Conservation (phyloP, 2,329 filamentous ascomycete genomes). For the Aphanoascus verrucosus region DNA sequence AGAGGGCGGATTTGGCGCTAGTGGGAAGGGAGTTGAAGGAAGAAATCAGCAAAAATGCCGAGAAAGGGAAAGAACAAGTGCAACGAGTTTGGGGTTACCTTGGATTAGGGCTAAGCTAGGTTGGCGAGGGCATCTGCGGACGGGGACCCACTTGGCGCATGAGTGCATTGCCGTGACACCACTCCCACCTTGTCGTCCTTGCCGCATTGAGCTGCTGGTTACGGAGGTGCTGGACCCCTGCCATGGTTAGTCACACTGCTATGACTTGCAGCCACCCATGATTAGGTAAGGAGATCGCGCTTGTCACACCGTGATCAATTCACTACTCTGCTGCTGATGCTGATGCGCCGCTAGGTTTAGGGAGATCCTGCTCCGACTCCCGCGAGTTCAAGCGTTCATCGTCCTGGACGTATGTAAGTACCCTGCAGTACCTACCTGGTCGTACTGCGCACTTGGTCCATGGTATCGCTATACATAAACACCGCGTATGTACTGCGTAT, state of each 20-base stretch:
- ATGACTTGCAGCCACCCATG: not conserved
- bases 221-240: not conserved
- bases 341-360: not conserved
- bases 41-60: conserved; percentile 12
- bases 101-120: conserved; percentile 11
- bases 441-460: too few species aligned
- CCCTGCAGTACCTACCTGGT: too few species aligned
- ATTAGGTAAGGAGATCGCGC: too few species aligned
- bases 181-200: not conserved
- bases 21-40: conserved; percentile 18
- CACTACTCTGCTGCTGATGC: too few species aligned
- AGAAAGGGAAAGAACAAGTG: conserved; percentile 13
- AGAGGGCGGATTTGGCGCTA: conserved; percentile 17
- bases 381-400: too few species aligned
- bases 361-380: not conserved
- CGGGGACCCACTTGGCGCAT: conserved; percentile 12
- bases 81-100: conserved; percentile 13
- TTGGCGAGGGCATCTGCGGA: conserved; percentile 8
- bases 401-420: too few species aligned
- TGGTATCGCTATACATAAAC: too few species aligned
- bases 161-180: conserved; percentile 9
- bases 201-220: not conserved
- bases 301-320: not conserved
- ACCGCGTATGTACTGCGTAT: too few species aligned
- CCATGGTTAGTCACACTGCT: not conserved